Conservation (phyloP, 1,139 yeast species). For the Saccharomyces uvarum region DNA sequence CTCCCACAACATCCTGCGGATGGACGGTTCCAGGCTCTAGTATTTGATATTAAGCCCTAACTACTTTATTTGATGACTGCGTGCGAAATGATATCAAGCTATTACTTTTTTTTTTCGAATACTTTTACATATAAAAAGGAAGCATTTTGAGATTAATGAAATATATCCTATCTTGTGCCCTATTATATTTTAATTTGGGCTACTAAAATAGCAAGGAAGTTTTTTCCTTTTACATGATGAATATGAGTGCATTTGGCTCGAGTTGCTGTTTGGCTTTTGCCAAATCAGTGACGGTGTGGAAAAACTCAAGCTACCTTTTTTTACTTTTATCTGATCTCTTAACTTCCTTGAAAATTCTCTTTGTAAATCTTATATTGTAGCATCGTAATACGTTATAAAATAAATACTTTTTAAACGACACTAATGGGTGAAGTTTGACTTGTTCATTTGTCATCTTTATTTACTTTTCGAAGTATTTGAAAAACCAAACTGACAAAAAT, state of each 20-base stretch:
- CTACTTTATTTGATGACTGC: not conserved
- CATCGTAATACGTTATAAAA: not conserved
- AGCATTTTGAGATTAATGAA: not conserved
- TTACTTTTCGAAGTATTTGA: not conserved
- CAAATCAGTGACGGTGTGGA: constrained; percentile 57
- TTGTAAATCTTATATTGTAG: not conserved
- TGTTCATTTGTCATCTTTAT: not conserved
- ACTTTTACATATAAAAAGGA: not conserved
- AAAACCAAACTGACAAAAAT: not conserved
- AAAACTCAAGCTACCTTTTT: constrained; percentile 71
- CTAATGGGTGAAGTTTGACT: not conserved
- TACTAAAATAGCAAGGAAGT: constrained; percentile 10
- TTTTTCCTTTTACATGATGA: constrained; percentile 42
- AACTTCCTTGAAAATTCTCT: constrained; percentile 2
- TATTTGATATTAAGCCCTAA: not conserved
- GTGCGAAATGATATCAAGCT: not conserved
- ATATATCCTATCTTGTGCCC: not conserved
- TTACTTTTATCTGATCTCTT: constrained; percentile 31
- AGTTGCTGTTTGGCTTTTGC: constrained; percentile 38
- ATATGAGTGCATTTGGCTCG: constrained; percentile 83
- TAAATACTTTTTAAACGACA: not conserved
- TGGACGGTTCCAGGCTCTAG: not conserved
- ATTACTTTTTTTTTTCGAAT: not conserved
- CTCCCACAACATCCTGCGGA: not conserved
- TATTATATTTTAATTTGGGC: no score